Conservation (phyloP, 352 stramenopile species). For the Stephanocyclus meneghinianus region DNA sequence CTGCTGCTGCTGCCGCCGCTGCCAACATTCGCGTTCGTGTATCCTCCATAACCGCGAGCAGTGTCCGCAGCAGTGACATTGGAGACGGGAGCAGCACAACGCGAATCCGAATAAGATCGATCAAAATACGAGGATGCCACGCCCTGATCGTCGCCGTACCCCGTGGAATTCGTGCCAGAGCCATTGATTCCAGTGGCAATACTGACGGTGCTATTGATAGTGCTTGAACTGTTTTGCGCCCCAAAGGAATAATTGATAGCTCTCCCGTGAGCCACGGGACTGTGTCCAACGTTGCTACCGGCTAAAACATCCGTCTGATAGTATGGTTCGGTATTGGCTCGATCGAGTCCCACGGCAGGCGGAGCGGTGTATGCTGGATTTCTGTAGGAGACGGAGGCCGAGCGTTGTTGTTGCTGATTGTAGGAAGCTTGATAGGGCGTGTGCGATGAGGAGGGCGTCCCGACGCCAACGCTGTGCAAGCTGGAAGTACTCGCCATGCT, state of each 20-base stretch:
- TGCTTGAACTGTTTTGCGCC: neutral
- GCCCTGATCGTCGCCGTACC: neutral
- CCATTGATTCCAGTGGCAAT: too few species aligned
- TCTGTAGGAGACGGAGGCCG: neutral
- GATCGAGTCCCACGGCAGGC: neutral
- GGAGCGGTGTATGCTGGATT: conserved; percentile 4
- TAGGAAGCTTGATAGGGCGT: neutral
- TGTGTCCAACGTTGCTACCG: neutral
- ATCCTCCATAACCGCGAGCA: neutral
- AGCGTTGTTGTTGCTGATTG: neutral
- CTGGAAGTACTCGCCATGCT: neutral
- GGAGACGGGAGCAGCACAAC: neutral
- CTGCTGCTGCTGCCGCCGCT: neutral
- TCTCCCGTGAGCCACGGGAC: neutral
- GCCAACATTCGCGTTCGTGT: neutral
- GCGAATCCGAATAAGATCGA: too few species aligned
- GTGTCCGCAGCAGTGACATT: neutral
- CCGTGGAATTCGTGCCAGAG: neutral
- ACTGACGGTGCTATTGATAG: too few species aligned
- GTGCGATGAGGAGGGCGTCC: neutral
- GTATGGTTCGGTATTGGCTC: neutral
- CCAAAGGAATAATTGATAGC: neutral
- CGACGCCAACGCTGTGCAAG: neutral
- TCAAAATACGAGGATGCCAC: too few species aligned
- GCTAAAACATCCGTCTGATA: neutral